Base-by-base conservation (phyloP, 805 yeast species). In the Metschnikowia gruessii region DNA sequence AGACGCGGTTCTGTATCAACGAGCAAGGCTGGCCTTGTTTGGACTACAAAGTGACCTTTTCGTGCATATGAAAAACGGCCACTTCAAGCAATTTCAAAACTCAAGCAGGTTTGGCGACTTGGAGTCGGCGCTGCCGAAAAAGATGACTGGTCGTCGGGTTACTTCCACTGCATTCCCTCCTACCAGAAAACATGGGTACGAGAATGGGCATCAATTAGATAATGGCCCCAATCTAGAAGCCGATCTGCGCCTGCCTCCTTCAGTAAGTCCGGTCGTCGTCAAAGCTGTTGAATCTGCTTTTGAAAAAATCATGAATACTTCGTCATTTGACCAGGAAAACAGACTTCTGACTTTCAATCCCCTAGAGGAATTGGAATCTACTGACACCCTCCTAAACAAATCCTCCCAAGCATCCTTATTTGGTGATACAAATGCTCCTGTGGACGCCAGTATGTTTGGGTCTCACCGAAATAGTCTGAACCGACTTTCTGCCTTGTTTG, bases 271-370 rank as follows among this genome's bases (percentile, higher is more conserved):
- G 3, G 69, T 63, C 15, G 83, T 78, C 0, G 62, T 82, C 4
- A 69, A 71, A 43, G 87, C 88, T 0, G 85, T 84, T 16, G 87
- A 83, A 57, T 81, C 79, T 58, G 89, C 87, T 2, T 74, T 85
- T 46, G 76, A 75, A 22, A 80, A 82, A 51, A 82, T 84, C 29
- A 77, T 79, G 75, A 65, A 59, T 22, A 53, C 50, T 11, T 54
- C 60, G 1, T 49, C 50, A 8, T 48, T 37, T 21, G 42, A 45
- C 24, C 38, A 30, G 26, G 46, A 42, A 5, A 21, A 13, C 3
- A 42, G 37, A 37, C n/a, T 21, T 33, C 32, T 35, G 15, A 16
- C 37, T 5, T 18, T 39, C 34, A 37, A 40, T 15, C 28, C 37
- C 3, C 28, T 32, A 13, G 53, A 13, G 16, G 40, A 37, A 15